These are phyloP conservation scores for Leishmania amazonensis DNA, from an alignment of 208 protist species.

Conservation along the genomic window DNA sequence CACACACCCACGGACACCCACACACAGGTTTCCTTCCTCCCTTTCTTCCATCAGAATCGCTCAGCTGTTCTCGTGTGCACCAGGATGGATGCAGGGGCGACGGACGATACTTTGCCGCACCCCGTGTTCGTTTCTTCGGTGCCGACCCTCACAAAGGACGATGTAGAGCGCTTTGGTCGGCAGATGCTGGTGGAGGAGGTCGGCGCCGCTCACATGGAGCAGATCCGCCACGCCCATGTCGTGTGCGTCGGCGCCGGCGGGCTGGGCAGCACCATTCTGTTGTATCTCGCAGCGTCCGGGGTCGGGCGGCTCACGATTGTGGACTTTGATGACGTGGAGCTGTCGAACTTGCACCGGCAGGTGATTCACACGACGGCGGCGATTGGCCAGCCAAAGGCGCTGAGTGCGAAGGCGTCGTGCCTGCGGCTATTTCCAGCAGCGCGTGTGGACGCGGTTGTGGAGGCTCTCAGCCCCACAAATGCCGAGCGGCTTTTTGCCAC, in stretches of 20 bases:
- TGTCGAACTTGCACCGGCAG: slow-evolving; percentile 95
- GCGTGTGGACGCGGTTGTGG: slow-evolving; percentile 35
- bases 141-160: slow-evolving; percentile 48
- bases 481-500: slow-evolving; percentile 62
- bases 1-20: not conserved
- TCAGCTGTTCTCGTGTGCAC: not conserved
- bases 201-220: slow-evolving; percentile 68
- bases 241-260: slow-evolving; percentile 95
- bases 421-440: slow-evolving; percentile 67
- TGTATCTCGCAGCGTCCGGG: slow-evolving; percentile 95
- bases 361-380: slow-evolving; percentile 83
- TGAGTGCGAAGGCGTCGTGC: slow-evolving; percentile 75
- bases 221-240: slow-evolving; percentile 63
- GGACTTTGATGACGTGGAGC: slow-evolving; percentile 94
- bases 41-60: not conserved
- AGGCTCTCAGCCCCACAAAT: slow-evolving; percentile 66
- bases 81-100: not conserved
- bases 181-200: slow-evolving; percentile 91
- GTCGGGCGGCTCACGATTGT: slow-evolving; percentile 90
- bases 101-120: not conserved
- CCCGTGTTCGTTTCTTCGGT: slow-evolving; percentile 31
- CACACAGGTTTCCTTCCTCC: not conserved
- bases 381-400: slow-evolving; percentile 79
- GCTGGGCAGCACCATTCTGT: slow-evolving; percentile 90
- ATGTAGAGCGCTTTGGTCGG: slow-evolving; percentile 88